phyloP scores from a whole-genome alignment of 1,284 basidiomycete genomes.

The Bondarzewia mesenterica region DNA sequence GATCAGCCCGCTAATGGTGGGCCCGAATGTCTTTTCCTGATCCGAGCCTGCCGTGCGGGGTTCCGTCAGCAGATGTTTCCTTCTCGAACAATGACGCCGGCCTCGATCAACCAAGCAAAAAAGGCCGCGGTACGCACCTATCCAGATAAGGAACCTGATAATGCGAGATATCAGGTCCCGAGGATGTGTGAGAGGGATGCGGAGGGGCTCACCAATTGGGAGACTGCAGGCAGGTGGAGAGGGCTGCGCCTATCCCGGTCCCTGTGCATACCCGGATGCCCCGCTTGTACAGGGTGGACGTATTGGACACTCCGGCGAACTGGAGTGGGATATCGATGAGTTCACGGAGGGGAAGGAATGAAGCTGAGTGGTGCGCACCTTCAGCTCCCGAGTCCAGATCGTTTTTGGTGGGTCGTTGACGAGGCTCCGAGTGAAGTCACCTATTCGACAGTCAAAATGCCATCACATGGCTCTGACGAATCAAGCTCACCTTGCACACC shows the following conservation, averaged over 20 bases:
- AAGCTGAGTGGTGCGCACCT: slow-evolving; percentile 31
- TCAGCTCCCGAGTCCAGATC: slow-evolving; percentile 67
- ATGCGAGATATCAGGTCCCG: slow-evolving; percentile 2
- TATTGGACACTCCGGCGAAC: slow-evolving; percentile 77
- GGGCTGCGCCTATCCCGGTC: slow-evolving; percentile 68
- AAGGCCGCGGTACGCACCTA: slow-evolving; percentile 36
- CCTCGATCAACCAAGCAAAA: slow-evolving; percentile 5
- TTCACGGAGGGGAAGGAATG: background rate
- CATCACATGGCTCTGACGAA: background rate
- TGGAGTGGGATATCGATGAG: slow-evolving; percentile 17
- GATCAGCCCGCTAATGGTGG: slow-evolving; percentile 64
- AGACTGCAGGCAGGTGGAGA: slow-evolving; percentile 68
- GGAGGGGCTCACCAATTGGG: slow-evolving; percentile 46
- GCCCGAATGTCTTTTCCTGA: slow-evolving; percentile 72
- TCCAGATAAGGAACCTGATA: slow-evolving; percentile 69
- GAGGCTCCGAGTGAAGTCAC: slow-evolving; percentile 65
- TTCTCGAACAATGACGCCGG: slow-evolving; percentile 3
- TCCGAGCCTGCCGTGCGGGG: slow-evolving; percentile 69
- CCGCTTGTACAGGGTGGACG: slow-evolving; percentile 64
- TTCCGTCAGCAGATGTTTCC: too few relatives aligned
- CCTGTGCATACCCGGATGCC: slow-evolving; percentile 74
- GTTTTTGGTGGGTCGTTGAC: slow-evolving; percentile 59
- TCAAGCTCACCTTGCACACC: slow-evolving; percentile 55
- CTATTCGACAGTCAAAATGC: slow-evolving; percentile 18
- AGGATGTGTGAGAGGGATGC: slow-evolving; percentile 7